Percentiles rank a stretch among this genome's conserved stretches.
These are phyloP conservation scores for Prinsepia uniflora DNA, from an alignment of 306 rosid genomes.

Conservation along the genomic window DNA sequence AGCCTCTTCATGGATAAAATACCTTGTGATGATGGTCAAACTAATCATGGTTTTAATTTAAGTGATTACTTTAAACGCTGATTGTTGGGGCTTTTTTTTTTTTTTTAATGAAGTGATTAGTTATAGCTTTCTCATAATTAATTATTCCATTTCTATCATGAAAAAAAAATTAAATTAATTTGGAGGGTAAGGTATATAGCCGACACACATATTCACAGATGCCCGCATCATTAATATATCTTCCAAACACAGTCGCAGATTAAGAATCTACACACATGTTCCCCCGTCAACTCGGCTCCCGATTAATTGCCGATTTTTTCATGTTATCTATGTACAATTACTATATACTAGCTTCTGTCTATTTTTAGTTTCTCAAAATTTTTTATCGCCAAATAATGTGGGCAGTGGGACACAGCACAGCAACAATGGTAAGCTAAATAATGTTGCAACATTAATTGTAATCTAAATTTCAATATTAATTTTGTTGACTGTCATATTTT, in stretches of 20 bases:
- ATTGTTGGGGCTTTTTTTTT: conserved; percentile 36
- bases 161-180: conserved; percentile 15
- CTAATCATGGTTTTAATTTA: conserved; percentile 38
- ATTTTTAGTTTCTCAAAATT: neutral
- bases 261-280: conserved; percentile 30
- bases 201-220: conserved; percentile 44
- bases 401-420: neutral
- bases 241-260: conserved; percentile 18
- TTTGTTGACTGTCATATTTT: neutral
- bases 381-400: neutral
- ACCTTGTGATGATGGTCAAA: conserved; percentile 41
- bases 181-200: conserved; percentile 49
- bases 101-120: conserved; percentile 7
- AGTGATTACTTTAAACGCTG: conserved; percentile 23
- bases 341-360: neutral
- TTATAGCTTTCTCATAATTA: conserved; percentile 28
- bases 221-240: conserved; percentile 36
- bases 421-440: neutral
- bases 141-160: neutral
- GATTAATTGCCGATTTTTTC: conserved; percentile 21
- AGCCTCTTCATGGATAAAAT: conserved; percentile 3
- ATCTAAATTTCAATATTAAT: neutral
- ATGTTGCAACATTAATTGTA: neutral
- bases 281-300: conserved; percentile 15
- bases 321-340: too few relatives aligned